These are phyloP conservation scores for Boletus rubescentipes DNA, from an alignment of 768 basidiomycete species.

Conservation along the genomic window DNA sequence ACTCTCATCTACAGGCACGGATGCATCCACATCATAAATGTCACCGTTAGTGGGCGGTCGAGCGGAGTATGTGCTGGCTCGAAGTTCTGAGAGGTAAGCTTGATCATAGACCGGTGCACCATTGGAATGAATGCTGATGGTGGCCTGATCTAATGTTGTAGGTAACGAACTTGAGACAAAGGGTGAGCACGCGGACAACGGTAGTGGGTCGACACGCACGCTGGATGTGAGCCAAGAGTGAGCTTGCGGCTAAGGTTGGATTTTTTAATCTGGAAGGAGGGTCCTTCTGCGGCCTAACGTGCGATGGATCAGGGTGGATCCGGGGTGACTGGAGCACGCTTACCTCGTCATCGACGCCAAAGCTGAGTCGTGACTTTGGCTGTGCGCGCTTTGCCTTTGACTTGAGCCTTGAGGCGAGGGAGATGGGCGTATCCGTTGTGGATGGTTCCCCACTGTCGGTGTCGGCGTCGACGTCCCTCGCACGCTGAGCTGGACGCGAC, in stretches of 20 bases:
- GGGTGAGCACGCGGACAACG: constrained; percentile 6
- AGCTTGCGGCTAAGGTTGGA: constrained; percentile 71
- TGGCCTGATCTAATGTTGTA: constrained; percentile 53
- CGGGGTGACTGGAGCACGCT: constrained; percentile 19
- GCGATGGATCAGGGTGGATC: constrained; percentile 28
- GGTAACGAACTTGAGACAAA: constrained; percentile 37
- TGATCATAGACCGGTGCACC: constrained; percentile 66
- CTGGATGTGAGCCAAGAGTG: constrained; percentile 52
- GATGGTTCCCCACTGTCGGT: constrained; percentile 25
- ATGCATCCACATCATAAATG: constrained; percentile 50
- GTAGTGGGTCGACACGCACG: constrained; percentile 34
- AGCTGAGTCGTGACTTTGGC: constrained; percentile 70
- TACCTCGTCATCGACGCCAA: constrained; percentile 72
- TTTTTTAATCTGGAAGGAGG: constrained; percentile 79
- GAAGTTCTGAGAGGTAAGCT: constrained; percentile 73
- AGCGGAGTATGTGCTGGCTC: constrained; percentile 67
- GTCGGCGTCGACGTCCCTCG: constrained; percentile 37
- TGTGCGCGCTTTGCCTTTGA: constrained; percentile 66
- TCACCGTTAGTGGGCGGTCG: constrained; percentile 44
- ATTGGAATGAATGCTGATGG: constrained; percentile 44
- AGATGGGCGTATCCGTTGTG: constrained; percentile 49
- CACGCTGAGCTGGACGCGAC: constrained; percentile 39
- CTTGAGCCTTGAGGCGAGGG: constrained; percentile 65
- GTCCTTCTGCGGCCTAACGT: constrained; percentile 53
- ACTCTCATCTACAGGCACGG: constrained; percentile 42